Evolutionary conservation across 192 early-diverging fungal species (phyloP).

Genomic region (Coemansia sp.): DNA sequence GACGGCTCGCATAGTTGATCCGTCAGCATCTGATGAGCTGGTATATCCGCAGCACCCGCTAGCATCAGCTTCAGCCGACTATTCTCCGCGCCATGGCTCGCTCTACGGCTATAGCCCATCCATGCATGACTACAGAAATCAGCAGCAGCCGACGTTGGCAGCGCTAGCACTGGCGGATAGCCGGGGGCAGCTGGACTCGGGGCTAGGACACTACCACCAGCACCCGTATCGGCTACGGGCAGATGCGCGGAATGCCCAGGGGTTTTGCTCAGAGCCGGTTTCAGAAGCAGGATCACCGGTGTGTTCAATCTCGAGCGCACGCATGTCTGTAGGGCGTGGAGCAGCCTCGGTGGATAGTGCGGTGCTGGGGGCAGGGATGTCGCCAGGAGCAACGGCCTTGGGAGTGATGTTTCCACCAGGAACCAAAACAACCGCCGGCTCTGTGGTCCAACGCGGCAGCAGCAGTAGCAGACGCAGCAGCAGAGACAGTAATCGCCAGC

Average conservation of each 20-base stretch:
- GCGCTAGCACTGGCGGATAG: slow-evolving; percentile 47
- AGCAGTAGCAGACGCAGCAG: slow-evolving; percentile 18
- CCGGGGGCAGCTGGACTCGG: slow-evolving; percentile 38
- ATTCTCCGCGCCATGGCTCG: slow-evolving; percentile 6
- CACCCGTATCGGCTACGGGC: slow-evolving; percentile 26
- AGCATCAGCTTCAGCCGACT: slow-evolving; percentile 10
- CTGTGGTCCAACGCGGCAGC: slow-evolving; percentile 12
- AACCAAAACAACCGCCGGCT: slow-evolving; percentile 14
- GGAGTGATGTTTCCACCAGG: slow-evolving; percentile 36
- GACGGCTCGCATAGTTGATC: slow-evolving; percentile 44
- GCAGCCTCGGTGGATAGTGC: slow-evolving; percentile 25
- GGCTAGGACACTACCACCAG: slow-evolving; percentile 30
- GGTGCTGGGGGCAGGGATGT: slow-evolving; percentile 7
- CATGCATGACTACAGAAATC: slow-evolving; percentile 10
- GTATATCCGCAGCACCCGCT: slow-evolving; percentile 4
- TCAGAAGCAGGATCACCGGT: slow-evolving; percentile 39
- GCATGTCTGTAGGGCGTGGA: slow-evolving; percentile 2
- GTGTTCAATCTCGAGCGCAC: slow-evolving; percentile 11
- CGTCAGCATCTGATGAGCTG: slow-evolving; percentile 6
- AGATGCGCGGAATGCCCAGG: slow-evolving; percentile 17
- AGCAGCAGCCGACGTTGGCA: slow-evolving; percentile 40
- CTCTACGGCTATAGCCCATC: slow-evolving; percentile 10
- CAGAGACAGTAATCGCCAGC: slow-evolving; percentile 21
- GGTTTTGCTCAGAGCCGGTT: slow-evolving; percentile 41
- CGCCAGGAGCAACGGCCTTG: slow-evolving; percentile 26